Conservation (phyloP, 2,329 filamentous ascomycete species). For the Clonostachys byssicola region DNA sequence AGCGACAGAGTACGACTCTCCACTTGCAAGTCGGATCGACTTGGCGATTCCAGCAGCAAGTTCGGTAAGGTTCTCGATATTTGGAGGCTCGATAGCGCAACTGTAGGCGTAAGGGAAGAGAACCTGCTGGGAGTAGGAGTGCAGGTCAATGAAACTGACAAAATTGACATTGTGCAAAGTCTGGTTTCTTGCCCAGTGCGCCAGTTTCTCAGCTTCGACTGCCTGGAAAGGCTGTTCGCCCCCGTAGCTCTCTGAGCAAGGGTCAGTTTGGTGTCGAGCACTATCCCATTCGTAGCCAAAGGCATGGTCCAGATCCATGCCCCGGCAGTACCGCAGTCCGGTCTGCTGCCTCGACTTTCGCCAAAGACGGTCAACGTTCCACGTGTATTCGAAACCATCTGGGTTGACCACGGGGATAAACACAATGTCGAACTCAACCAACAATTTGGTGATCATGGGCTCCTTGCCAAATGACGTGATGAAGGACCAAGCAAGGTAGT, state of each 20-base stretch:
- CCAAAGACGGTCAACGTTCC: slow-evolving; percentile 89
- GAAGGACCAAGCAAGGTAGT: slow-evolving; percentile 84
- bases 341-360: slow-evolving; percentile 90
- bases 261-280: slow-evolving; percentile 61
- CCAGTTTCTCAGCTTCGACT: slow-evolving; percentile 69
- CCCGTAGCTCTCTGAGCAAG: slow-evolving; percentile 87
- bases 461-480: slow-evolving; percentile 78
- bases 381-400: slow-evolving; percentile 91
- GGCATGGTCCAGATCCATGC: slow-evolving; percentile 83
- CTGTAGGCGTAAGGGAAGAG: slow-evolving; percentile 89
- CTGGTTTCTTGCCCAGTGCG: slow-evolving; percentile 80
- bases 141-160: slow-evolving; percentile 83
- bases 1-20: slow-evolving; percentile 70
- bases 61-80: slow-evolving; percentile 88
- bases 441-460: slow-evolving; percentile 66
- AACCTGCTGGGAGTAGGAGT: slow-evolving; percentile 94
- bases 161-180: slow-evolving; percentile 70
- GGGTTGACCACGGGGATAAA: slow-evolving; percentile 88
- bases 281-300: slow-evolving; percentile 85
- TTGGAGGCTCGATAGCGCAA: slow-evolving; percentile 73
- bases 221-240: slow-evolving; percentile 82
- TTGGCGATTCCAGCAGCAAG: slow-evolving; percentile 84
- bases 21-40: slow-evolving; percentile 76
- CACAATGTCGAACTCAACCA: slow-evolving; percentile 82
- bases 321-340: slow-evolving; percentile 75